phyloP scores from a whole-genome alignment of 2,329 filamentous ascomycete species.

The Fusarium sp. region DNA sequence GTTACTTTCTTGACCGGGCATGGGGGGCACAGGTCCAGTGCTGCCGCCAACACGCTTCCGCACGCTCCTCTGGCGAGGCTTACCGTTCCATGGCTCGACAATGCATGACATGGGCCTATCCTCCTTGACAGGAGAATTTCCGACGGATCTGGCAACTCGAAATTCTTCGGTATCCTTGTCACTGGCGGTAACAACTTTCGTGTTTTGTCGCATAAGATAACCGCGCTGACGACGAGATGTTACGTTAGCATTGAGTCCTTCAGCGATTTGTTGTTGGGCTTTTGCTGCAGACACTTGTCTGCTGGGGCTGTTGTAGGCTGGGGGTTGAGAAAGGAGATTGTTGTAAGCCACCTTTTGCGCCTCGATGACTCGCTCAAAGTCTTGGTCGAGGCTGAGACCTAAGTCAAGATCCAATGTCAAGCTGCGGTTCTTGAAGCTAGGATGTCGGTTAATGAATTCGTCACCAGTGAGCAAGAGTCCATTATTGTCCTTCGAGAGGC shows the following conservation, averaged over 20 bases:
- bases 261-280: slow-evolving; percentile 12
- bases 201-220: slow-evolving; percentile 98
- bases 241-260: slow-evolving; percentile 69
- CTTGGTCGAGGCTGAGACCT: slow-evolving; percentile 86
- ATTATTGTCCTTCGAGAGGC: slow-evolving; percentile 61
- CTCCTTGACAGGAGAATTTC: slow-evolving; percentile 78
- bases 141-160: slow-evolving; percentile 68
- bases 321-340: slow-evolving; percentile 40
- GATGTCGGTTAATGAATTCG: slow-evolving; percentile 69
- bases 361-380: slow-evolving; percentile 96
- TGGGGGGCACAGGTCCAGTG: slow-evolving; percentile 77
- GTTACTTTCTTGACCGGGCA: slow-evolving; percentile 90
- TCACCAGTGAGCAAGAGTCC: slow-evolving; percentile 52
- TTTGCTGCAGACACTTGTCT: slow-evolving; percentile 60
- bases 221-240: slow-evolving; percentile 82
- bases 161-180: slow-evolving; percentile 73
- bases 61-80: slow-evolving; percentile 73
- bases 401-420: slow-evolving; percentile 85
- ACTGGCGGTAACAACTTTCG: slow-evolving; percentile 94
- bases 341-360: slow-evolving; percentile 84
- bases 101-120: slow-evolving; percentile 91
- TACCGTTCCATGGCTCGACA: slow-evolving; percentile 95
- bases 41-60: slow-evolving; percentile 62
- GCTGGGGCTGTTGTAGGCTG: slow-evolving; percentile 43
- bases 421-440: slow-evolving; percentile 84